Conservation (phyloP, 495 filamentous ascomycete genomes). For the Penicillium riverlandense region DNA sequence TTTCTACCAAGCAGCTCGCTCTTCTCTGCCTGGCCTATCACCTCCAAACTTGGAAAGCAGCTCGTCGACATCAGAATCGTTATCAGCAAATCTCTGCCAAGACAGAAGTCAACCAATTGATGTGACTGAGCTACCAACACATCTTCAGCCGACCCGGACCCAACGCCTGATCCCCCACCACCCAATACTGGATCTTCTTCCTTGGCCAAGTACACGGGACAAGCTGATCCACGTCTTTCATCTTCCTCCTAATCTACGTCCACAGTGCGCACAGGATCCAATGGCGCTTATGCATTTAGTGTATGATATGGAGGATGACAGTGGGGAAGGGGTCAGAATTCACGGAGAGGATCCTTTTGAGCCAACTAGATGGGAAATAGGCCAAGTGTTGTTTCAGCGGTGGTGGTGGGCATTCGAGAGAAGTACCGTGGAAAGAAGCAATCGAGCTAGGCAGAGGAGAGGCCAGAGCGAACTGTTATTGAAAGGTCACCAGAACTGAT, state of each 20-base stretch:
- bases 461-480: conserved; percentile 6
- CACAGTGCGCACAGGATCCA: conserved; percentile 24
- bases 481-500: background rate
- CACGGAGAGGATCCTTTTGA: conserved; percentile 28
- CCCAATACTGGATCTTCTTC: conserved; percentile 41
- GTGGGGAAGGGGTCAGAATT: conserved; percentile 34
- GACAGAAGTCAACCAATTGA: conserved; percentile 8
- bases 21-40: conserved; percentile 27
- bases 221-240: conserved; percentile 36
- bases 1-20: conserved; percentile 7
- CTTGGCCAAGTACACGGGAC: conserved; percentile 41
- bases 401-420: conserved; percentile 49
- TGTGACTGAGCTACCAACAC: conserved; percentile 10
- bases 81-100: conserved; percentile 11
- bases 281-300: conserved; percentile 30
- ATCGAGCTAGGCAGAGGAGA: conserved; percentile 25
- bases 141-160: conserved; percentile 19
- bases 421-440: conserved; percentile 30
- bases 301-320: conserved; percentile 41
- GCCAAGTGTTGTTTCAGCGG: conserved; percentile 37
- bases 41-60: conserved; percentile 8
- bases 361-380: conserved; percentile 36
- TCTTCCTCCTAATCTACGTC: conserved; percentile 30
- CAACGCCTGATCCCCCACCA: conserved; percentile 36
- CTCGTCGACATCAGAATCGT: conserved; percentile 23